phyloP scores from a whole-genome alignment of 1,139 yeast species.

The Scheffersomyces quercinus region DNA sequence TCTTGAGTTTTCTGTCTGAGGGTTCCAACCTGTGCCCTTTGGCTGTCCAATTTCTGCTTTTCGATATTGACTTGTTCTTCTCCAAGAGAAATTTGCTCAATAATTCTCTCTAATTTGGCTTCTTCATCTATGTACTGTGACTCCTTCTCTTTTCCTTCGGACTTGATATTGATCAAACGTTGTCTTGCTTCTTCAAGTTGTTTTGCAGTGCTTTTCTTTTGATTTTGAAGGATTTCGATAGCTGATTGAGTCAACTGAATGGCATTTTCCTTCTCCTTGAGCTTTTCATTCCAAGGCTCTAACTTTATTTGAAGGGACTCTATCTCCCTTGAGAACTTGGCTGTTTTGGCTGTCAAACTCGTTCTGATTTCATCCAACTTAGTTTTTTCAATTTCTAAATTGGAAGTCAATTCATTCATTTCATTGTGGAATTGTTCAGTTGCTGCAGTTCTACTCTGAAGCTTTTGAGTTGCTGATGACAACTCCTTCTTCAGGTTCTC shows the following conservation, averaged over 20 bases:
- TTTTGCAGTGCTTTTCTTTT: slow-evolving; percentile 42
- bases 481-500: slow-evolving; percentile 35
- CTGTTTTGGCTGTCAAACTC: slow-evolving; percentile 72
- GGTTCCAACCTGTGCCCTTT: slow-evolving; percentile 54
- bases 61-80: slow-evolving; percentile 57
- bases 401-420: slow-evolving; percentile 42
- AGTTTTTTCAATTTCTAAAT: slow-evolving; percentile 54
- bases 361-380: slow-evolving; percentile 63
- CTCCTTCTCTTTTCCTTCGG: slow-evolving; percentile 57
- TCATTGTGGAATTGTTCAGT: slow-evolving; percentile 42
- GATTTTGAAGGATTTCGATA: slow-evolving; percentile 57
- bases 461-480: slow-evolving; percentile 47
- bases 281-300: slow-evolving; percentile 81
- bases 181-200: slow-evolving; percentile 50
- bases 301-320: slow-evolving; percentile 62
- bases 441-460: slow-evolving; percentile 47
- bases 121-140: slow-evolving; percentile 40
- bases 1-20: slow-evolving; percentile 67
- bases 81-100: slow-evolving; percentile 59
- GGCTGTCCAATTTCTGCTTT: slow-evolving; percentile 44
- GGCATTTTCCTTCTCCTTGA: slow-evolving; percentile 66
- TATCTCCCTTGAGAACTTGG: slow-evolving; percentile 61
- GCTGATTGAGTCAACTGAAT: slow-evolving; percentile 67
- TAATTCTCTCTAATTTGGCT: slow-evolving; percentile 48
- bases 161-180: slow-evolving; percentile 48